Evolutionary conservation across 148 eudicot genomes (phyloP).

Genomic region (Amaranthus hypochondriacus): DNA sequence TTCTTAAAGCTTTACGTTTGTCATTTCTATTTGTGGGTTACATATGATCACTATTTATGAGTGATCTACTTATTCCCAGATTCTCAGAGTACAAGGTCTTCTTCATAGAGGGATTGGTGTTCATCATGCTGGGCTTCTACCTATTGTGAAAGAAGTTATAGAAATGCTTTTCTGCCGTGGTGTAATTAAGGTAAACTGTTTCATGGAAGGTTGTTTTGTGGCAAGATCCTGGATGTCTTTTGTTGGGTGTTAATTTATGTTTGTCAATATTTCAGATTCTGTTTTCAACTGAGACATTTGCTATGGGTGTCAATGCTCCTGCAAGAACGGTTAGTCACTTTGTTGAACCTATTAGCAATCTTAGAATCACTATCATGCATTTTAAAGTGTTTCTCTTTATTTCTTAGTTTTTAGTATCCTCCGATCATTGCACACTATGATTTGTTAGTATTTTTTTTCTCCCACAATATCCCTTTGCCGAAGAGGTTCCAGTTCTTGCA

Average conservation of each 20-base stretch:
- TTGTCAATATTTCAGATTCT: constrained; percentile 47
- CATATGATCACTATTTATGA: constrained; percentile 6
- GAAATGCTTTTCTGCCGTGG: constrained; percentile 99
- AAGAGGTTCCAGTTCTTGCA: neutral
- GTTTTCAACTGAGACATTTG: constrained; percentile 99
- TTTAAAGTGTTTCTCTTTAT: neutral
- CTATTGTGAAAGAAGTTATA: constrained; percentile 97
- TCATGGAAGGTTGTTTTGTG: neutral
- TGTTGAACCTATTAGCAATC: constrained; percentile 1
- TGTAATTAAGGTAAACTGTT: constrained; percentile 68
- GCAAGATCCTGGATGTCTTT: neutral
- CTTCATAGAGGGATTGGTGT: constrained; percentile 90
- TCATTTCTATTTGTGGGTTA: neutral
- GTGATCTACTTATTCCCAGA: constrained; percentile 32
- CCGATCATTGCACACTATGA: neutral
- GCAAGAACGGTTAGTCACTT: constrained; percentile 83
- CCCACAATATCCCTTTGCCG: neutral
- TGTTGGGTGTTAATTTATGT: neutral
- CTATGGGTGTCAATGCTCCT: constrained; percentile 99
- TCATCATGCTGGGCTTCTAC: constrained; percentile 98
- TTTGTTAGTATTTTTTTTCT: neutral
- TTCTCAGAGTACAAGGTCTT: constrained; percentile 84
- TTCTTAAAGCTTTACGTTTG: constrained; percentile 16
- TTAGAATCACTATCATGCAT: neutral
- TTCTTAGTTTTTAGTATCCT: neutral